Percentiles rank a stretch among this genome's conserved stretches.
phyloP scores from a whole-genome alignment of 768 basidiomycete species.

The Mycena albidolilacea region DNA sequence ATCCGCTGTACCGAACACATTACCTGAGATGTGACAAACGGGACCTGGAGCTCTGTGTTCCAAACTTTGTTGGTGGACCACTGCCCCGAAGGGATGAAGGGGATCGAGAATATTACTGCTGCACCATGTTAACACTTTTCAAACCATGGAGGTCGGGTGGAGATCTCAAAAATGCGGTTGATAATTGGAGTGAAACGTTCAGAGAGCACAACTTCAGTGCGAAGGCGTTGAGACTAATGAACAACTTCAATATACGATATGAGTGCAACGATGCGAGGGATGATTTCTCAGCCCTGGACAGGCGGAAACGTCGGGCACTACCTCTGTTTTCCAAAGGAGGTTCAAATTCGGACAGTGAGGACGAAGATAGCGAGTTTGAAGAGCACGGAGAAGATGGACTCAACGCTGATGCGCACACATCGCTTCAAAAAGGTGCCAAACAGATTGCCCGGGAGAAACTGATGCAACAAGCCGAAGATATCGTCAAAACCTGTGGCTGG shows the following conservation, averaged over 20 bases:
- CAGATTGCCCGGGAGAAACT: background rate
- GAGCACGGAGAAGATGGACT: background rate
- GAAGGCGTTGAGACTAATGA: background rate
- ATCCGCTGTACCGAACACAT: conserved; percentile 6
- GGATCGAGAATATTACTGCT: background rate
- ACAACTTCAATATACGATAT: background rate
- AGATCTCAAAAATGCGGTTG: background rate
- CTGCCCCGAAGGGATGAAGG: background rate
- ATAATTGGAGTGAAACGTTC: background rate
- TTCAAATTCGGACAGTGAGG: background rate
- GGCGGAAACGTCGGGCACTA: background rate
- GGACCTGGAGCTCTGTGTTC: background rate
- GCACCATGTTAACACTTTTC: background rate
- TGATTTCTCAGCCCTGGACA: conserved; percentile 1
- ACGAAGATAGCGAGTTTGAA: background rate
- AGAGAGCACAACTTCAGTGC: background rate
- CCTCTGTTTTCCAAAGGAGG: background rate
- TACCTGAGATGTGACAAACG: background rate
- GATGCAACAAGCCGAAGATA: background rate
- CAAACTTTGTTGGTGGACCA: background rate
- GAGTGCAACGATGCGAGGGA: background rate
- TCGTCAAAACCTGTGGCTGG: background rate
- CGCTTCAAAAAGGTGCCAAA: background rate
- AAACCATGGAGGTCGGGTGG: background rate
- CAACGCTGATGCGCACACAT: background rate